phyloP scores from a whole-genome alignment of 495 filamentous ascomycete species.

The Lepraria neglecta region DNA sequence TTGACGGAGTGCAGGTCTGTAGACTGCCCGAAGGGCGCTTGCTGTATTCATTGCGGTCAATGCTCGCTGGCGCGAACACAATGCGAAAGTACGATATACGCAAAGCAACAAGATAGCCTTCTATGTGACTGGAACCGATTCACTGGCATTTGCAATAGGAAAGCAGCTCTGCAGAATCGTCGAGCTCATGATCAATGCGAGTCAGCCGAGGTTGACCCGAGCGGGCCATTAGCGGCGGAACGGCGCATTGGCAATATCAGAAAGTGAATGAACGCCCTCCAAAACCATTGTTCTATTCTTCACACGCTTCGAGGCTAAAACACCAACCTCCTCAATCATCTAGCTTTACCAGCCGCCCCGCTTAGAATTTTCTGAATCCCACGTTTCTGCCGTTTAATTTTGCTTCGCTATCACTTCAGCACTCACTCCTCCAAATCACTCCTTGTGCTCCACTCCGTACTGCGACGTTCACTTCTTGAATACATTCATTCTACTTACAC shows the following conservation, averaged over 20 bases:
- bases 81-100: too few species aligned
- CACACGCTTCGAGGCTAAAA: not conserved
- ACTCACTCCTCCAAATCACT: not conserved
- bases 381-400: not conserved
- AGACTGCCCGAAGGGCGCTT: not conserved
- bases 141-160: too few species aligned
- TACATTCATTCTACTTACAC: not conserved
- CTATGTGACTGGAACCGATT: too few species aligned
- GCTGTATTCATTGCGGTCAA: slow-evolving; percentile 6
- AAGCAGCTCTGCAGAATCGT: not conserved
- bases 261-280: slow-evolving; percentile 3
- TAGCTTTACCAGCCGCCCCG: not conserved
- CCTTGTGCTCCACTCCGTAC: not conserved
- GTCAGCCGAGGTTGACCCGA: not conserved
- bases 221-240: not conserved
- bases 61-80: not conserved
- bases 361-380: not conserved
- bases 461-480: not conserved
- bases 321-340: slow-evolving; percentile 1
- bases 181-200: not conserved
- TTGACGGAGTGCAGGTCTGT: not conserved
- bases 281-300: not conserved
- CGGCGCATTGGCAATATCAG: not conserved
- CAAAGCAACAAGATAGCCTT: too few species aligned
- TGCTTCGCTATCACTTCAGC: not conserved